phyloP scores from a whole-genome alignment of 1,284 basidiomycete genomes.

The Cryptococcus sp. region DNA sequence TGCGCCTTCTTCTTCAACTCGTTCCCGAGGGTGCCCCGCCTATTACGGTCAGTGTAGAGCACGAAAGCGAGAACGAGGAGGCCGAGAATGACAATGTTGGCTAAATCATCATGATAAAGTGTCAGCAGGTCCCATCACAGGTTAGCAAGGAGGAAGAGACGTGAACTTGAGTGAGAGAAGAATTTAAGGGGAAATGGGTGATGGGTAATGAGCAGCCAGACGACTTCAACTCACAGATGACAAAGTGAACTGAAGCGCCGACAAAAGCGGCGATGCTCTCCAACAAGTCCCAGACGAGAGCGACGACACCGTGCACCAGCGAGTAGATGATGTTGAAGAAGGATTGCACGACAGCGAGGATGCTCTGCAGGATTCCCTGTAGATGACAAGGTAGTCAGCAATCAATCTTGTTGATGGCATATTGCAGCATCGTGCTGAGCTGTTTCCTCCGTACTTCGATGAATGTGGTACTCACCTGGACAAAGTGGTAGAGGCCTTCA shows the following conservation, averaged over 20 bases:
- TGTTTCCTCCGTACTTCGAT: not conserved
- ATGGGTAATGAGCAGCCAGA: too few species aligned
- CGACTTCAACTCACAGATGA: conserved; percentile 35
- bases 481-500: conserved; percentile 29
- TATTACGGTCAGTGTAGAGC: conserved; percentile 36
- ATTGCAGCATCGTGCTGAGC: not conserved
- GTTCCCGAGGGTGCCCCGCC: conserved; percentile 16
- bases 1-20: conserved; percentile 22
- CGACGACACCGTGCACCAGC: conserved; percentile 30
- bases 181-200: too few species aligned
- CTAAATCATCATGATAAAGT: conserved; percentile 11
- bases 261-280: conserved; percentile 38
- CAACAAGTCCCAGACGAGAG: conserved; percentile 29
- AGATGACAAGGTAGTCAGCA: not conserved
- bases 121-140: not conserved
- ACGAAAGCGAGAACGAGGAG: conserved; percentile 28
- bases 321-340: conserved; percentile 34
- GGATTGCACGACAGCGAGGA: conserved; percentile 29
- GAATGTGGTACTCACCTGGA: conserved; percentile 28
- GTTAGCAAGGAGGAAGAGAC: too few species aligned
- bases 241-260: conserved; percentile 39
- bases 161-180: too few species aligned
- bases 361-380: conserved; percentile 36
- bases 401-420: not conserved
- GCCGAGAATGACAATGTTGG: conserved; percentile 41